Percentiles rank a stretch among this genome's conserved stretches.
Conservation (phyloP, 345 rosid genomes). For the Kernera saxatilis region DNA sequence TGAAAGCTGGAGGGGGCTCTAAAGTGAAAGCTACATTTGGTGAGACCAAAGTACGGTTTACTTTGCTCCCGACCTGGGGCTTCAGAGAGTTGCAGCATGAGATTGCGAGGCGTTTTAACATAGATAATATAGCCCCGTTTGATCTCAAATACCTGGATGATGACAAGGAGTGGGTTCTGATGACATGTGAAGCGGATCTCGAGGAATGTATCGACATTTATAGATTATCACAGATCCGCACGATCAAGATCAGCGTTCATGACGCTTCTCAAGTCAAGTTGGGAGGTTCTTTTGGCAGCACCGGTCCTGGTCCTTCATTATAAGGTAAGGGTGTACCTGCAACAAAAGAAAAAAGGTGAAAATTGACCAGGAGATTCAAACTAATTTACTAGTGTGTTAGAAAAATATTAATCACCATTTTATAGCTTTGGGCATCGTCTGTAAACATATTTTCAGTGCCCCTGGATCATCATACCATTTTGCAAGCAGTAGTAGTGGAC, state of each 20-base stretch:
- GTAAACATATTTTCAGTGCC: constrained; percentile 20
- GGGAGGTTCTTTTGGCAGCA: constrained; percentile 34
- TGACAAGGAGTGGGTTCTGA: constrained; percentile 69
- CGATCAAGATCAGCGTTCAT: constrained; percentile 59
- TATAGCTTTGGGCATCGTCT: constrained; percentile 6
- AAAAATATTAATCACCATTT: constrained; percentile 8
- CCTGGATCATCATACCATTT: constrained; percentile 12
- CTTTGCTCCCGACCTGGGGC: constrained; percentile 47
- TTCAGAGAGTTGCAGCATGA: constrained; percentile 51
- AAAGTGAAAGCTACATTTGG: constrained; percentile 69
- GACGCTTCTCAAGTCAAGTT: constrained; percentile 35
- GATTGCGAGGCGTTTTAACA: constrained; percentile 49
- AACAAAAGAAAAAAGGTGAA: not conserved
- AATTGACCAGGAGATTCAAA: not conserved
- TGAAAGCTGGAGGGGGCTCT: constrained; percentile 20
- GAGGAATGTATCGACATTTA: constrained; percentile 82
- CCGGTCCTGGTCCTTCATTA: constrained; percentile 26
- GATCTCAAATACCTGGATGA: constrained; percentile 67
- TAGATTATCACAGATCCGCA: constrained; percentile 41
- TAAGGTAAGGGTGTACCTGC: constrained; percentile 13
- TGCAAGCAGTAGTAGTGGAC: constrained; percentile 24
- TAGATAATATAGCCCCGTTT: constrained; percentile 35
- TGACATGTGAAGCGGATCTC: constrained; percentile 72
- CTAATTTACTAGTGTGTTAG: constrained; percentile 29
- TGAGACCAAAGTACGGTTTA: constrained; percentile 58